These are phyloP conservation scores for Botryotinia globosa DNA, from an alignment of 2,329 filamentous ascomycete species.

Conservation along the genomic window DNA sequence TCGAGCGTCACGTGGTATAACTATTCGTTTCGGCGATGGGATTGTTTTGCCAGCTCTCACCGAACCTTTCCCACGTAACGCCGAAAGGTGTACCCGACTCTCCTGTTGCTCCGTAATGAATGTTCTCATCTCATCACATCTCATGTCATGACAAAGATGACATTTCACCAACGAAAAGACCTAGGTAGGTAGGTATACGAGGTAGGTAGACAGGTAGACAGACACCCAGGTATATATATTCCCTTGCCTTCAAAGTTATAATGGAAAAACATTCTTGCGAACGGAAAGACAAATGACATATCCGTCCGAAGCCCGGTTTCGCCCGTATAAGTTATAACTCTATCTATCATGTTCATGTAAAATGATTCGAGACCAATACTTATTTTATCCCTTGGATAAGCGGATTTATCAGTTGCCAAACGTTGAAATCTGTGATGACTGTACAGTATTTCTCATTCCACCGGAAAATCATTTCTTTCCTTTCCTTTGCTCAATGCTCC, in stretches of 20 bases:
- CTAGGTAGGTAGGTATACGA: too few species aligned
- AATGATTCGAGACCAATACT: background rate
- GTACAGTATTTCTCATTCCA: background rate
- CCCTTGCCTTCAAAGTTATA: background rate
- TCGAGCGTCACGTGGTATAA: background rate
- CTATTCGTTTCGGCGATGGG: background rate
- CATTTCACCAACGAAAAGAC: background rate
- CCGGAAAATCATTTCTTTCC: slow-evolving; percentile 29
- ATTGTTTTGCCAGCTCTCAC: background rate
- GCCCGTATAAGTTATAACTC: too few species aligned
- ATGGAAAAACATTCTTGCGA: slow-evolving; percentile 19
- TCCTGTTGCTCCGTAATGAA: background rate
- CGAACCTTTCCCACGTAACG: background rate
- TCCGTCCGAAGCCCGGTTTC: slow-evolving; percentile 15
- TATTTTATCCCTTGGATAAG: background rate
- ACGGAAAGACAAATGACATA: slow-evolving; percentile 7
- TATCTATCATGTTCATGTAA: background rate
- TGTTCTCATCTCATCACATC: slow-evolving; percentile 14
- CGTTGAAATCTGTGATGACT: background rate
- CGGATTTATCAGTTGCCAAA: background rate
- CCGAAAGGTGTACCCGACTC: background rate
- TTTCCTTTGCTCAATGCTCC: background rate
- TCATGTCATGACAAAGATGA: background rate
- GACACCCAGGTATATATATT: background rate
- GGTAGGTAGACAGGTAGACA: too few species aligned